Base-by-base conservation (phyloP, 2,329 filamentous ascomycete species). In the Hymenoscyphus albidus region DNA sequence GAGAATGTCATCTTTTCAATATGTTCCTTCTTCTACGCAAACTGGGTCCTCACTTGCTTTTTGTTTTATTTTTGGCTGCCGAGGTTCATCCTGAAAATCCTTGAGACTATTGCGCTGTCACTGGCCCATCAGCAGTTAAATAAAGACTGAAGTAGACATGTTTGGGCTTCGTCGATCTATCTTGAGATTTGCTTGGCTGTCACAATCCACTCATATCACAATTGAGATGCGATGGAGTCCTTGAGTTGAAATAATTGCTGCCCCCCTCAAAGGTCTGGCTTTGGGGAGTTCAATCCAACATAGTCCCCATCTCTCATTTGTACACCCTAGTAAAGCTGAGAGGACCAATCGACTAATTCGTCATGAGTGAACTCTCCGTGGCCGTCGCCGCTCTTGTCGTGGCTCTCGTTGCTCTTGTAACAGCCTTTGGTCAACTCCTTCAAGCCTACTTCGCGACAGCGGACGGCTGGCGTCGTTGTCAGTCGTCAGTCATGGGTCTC, bases 371-470 rank as follows among this genome's bases (percentile, higher is more conserved):
- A 32, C 22, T 57, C n/a, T 57, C 61, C 14, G 59, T 72, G 16
- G 63, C 71, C 9, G 55, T 66, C 5, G 65, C 70, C n/a, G 73
- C 73, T 13, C 69, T 75, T 7, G 63, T 69, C 9, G 65, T 75
- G 2, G 68, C 73, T 5, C 66, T 75, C 5, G 67, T 74, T 18
- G 72, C 73, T 3, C 67, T 75, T 3, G 56, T 75, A 54, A 65
- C 68, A 2, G 70, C 73, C 1, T n/a, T 71, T 10, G 67, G 68
- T 40, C 72, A 74, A 60, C 62, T 74, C 18, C 64, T 74, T 3
- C 68, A 71, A 42, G 72, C 74, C 55, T 70, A 73, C 48, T 69
- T 74, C 38, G 71, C 72, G 27, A 75, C 74, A 3, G 74, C 73
- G 27, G 72, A 73, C 66, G 73, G 73, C 1, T 74, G 71, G 54